Base-by-base conservation (phyloP, 352 stramenopile species). In the Phytopythium chamaehyphon region DNA sequence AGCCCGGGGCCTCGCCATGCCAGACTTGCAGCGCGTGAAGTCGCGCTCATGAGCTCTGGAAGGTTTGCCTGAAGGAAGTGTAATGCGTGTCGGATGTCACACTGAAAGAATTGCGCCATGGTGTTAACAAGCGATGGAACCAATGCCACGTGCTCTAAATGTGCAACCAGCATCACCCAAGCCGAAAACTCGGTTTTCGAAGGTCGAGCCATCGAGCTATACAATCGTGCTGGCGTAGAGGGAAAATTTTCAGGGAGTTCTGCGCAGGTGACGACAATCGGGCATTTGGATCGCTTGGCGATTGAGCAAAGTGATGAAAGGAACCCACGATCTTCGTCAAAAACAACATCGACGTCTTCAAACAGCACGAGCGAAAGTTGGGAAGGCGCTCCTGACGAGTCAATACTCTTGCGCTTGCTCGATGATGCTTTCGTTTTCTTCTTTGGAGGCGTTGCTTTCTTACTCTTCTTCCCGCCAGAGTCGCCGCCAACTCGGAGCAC, bases 301-400 rank as follows among this genome's bases (percentile, higher is more conserved):
- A 93, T 91, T n/a, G 78, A 74, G 40, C 73, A 80, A 1, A 93
- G 43, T 3, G 80, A 75, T 21, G 63, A 69, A 14, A 90, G 56
- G 44, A 93, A 93, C 8, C 83, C 83, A 51, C 87, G 88, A 56
- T 93, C 83, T 19, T 89, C 71, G 6, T 91, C 80, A 59, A 93
- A 93, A 5, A 91, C 65, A 22, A 90, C 39, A 40, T 93, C 78
- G 3, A 89, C 80, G 50, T 93, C 83, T 66, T 93, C 83, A 52
- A 93, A 90, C 2, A 93, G 62, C n/a, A 93, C 78, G 33, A 93
- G 72, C 21, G 83, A 91, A 19, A 88, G 62, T 8, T 85, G 75
- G 12, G 78, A 73, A 31, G 44, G 15, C 24, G 44, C 26, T 4
- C 59, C 56, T 5, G 56, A 14, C 24, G 65, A 59, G 22, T 68